These are phyloP conservation scores for Dioscorea cayenensis DNA, from an alignment of 116 monocot species.

Conservation along the genomic window DNA sequence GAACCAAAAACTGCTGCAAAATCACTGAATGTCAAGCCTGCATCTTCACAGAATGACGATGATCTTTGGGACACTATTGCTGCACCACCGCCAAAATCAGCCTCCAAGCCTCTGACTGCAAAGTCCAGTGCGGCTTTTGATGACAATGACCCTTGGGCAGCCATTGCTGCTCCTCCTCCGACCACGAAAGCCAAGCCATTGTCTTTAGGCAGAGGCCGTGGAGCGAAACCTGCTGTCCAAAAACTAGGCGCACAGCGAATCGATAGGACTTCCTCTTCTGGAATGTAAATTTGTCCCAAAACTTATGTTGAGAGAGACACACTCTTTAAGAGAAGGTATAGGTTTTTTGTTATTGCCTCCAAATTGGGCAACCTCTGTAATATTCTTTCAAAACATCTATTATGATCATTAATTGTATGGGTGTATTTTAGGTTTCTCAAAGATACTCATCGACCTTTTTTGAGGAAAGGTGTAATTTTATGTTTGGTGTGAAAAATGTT, in stretches of 20 bases:
- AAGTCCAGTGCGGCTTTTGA: constrained; percentile 22
- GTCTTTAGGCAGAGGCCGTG: constrained; percentile 65
- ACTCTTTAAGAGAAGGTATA: background rate
- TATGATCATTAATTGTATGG: background rate
- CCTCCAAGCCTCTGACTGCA: constrained; percentile 26
- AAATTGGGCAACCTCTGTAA: constrained; percentile 5
- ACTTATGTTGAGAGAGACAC: background rate
- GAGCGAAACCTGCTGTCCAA: constrained; percentile 37
- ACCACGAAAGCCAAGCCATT: constrained; percentile 84
- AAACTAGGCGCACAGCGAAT: constrained; percentile 90
- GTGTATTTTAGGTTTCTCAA: background rate
- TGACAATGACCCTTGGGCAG: constrained; percentile 83
- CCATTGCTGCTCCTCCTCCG: constrained; percentile 89
- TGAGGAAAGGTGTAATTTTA: too few species aligned
- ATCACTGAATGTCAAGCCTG: constrained; percentile 16
- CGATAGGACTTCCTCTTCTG: constrained; percentile 48
- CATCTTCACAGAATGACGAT: constrained; percentile 35
- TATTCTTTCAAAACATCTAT: constrained; percentile 12
- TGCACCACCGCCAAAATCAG: constrained; percentile 54
- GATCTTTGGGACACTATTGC: constrained; percentile 95
- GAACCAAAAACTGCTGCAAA: constrained; percentile 22
- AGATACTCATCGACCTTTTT: background rate
- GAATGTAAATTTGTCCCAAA: constrained; percentile 14
- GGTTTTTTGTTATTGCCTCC: constrained; percentile 6
- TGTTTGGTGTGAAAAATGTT: too few species aligned